Evolutionary conservation across 768 basidiomycete genomes (phyloP).

Genomic region (Boletus rufocinnamomeus): DNA sequence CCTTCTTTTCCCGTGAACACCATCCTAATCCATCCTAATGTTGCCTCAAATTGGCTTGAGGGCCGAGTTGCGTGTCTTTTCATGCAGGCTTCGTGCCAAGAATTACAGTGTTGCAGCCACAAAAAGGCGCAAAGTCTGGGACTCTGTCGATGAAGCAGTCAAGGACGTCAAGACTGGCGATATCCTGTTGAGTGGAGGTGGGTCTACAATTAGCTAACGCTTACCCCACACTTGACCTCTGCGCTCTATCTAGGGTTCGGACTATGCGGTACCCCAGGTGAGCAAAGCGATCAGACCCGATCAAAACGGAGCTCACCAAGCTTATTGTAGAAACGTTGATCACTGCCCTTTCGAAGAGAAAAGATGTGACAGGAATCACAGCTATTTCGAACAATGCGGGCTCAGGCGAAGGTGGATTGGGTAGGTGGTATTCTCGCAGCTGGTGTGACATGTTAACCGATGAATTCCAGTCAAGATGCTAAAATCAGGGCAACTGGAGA

Average conservation of each 20-base stretch:
- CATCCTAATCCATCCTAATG: constrained; percentile 5
- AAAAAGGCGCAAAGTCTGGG: constrained; percentile 63
- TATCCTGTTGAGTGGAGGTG: constrained; percentile 77
- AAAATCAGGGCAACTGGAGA: constrained; percentile 71
- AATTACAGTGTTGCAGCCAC: constrained; percentile 7
- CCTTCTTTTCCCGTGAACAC: background rate
- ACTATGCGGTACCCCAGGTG: constrained; percentile 81
- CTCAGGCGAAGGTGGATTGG: constrained; percentile 64
- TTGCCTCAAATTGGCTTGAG: constrained; percentile 8
- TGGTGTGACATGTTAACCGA: background rate
- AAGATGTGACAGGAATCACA: constrained; percentile 68
- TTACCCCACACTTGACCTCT: background rate
- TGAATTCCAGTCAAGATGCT: constrained; percentile 61
- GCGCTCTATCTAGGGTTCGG: constrained; percentile 67
- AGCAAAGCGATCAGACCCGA: constrained; percentile 6
- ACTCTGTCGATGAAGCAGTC: constrained; percentile 76
- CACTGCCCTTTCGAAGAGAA: constrained; percentile 67
- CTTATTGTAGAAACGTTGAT: constrained; percentile 68
- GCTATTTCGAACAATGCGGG: constrained; percentile 89
- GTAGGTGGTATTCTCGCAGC: constrained; percentile 35
- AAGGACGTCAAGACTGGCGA: constrained; percentile 80
- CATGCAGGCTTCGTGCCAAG: constrained; percentile 4
- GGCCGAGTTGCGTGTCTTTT: constrained; percentile 7
- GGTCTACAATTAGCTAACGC: constrained; percentile 34
- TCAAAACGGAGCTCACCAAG: background rate